These are phyloP conservation scores for Oryza nivara DNA, from an alignment of 176 grass and related monocot genomes.

Conservation along the genomic window DNA sequence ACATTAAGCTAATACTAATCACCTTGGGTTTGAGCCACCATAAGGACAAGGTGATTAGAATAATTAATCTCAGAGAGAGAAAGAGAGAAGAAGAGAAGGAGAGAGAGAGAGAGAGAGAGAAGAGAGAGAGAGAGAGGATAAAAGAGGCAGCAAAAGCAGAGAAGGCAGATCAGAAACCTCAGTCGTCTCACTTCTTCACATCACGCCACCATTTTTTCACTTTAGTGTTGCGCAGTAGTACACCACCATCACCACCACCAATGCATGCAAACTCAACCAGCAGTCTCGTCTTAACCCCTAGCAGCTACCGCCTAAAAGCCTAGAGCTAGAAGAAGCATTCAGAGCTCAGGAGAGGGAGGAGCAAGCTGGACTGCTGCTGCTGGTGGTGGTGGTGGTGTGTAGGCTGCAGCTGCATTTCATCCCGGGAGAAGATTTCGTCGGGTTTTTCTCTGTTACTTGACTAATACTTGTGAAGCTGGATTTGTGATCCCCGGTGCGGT, in stretches of 20 bases:
- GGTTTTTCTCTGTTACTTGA: neutral
- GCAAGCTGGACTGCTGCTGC: neutral
- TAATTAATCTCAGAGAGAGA: neutral
- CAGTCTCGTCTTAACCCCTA: conserved; percentile 36
- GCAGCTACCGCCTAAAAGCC: conserved; percentile 2
- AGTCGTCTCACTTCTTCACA: neutral
- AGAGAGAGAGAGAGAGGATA: neutral
- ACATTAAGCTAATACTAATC: conserved; percentile 27
- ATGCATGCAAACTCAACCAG: neutral
- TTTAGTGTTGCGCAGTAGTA: conserved; percentile 9
- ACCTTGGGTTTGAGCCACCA: conserved; percentile 37
- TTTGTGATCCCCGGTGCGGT: conserved; percentile 33
- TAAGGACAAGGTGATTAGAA: conserved; percentile 29
- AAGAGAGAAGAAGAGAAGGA: neutral
- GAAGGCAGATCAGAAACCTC: conserved; percentile 3
- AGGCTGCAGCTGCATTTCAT: conserved; percentile 9
- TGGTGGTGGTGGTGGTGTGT: neutral
- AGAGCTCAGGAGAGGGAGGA: conserved; percentile 23
- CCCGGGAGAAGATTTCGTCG: neutral
- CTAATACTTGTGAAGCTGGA: neutral
- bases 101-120: neutral
- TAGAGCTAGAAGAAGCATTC: neutral
- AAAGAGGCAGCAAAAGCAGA: conserved; percentile 41
- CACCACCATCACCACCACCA: conserved; percentile 1
- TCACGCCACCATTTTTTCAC: conserved; percentile 4